Conservation (phyloP, 345 rosid species). For the Salix koriyanagi region DNA sequence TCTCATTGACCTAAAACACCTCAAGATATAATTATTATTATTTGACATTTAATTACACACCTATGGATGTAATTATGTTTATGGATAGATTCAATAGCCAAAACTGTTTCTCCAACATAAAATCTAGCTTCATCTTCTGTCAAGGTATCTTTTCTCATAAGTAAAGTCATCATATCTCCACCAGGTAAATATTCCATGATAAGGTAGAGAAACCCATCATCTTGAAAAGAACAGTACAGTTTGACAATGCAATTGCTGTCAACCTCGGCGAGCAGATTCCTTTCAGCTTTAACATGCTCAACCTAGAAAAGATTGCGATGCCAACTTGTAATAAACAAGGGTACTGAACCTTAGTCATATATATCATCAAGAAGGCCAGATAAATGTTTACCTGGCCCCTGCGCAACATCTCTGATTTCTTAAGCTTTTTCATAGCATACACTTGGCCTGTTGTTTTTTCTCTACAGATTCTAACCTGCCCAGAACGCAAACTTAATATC, state of each 20-base stretch:
- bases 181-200: conserved; percentile 97
- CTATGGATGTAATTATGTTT: conserved; percentile 89
- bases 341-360: conserved; percentile 5
- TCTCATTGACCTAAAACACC: neutral
- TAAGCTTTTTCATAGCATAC: conserved; percentile 93
- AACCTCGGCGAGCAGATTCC: conserved; percentile 94
- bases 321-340: conserved; percentile 9
- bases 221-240: conserved; percentile 91
- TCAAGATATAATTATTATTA: neutral
- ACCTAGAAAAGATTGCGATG: conserved; percentile 43
- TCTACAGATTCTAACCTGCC: conserved; percentile 83
- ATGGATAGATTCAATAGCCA: conserved; percentile 92
- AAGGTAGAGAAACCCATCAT: conserved; percentile 80
- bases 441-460: conserved; percentile 87
- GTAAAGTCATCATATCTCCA: conserved; percentile 96
- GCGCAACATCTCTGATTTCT: conserved; percentile 93
- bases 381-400: conserved; percentile 76
- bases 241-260: conserved; percentile 97
- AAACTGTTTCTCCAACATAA: conserved; percentile 80
- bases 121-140: conserved; percentile 84
- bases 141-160: conserved; percentile 92
- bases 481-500: conserved; percentile 18
- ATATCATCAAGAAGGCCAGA: conserved; percentile 7
- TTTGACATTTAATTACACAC: conserved; percentile 27
- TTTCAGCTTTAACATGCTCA: conserved; percentile 91